Conservation (phyloP, 495 filamentous ascomycete genomes). For the Chaetomidium leptoderma region DNA sequence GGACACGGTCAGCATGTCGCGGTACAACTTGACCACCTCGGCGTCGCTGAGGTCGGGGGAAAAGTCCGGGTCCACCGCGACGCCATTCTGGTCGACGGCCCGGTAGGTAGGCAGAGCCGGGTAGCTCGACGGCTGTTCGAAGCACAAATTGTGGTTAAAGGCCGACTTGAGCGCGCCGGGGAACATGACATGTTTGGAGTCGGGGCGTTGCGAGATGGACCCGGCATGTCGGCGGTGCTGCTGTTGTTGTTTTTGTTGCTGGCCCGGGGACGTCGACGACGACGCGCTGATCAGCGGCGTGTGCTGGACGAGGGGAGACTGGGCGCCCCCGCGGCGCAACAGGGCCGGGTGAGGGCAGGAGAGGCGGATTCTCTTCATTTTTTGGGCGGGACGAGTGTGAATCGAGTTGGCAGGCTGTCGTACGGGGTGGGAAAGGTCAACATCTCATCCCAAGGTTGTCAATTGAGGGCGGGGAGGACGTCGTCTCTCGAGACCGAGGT, state of each 20-base stretch:
- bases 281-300: neutral
- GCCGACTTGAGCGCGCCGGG: constrained; percentile 93
- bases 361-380: constrained; percentile 25
- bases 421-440: neutral
- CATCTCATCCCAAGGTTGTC: neutral
- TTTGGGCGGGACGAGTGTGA: neutral
- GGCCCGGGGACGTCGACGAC: neutral
- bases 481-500: neutral
- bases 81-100: constrained; percentile 76
- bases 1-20: constrained; percentile 65
- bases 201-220: constrained; percentile 59
- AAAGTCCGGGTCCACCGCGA: constrained; percentile 65
- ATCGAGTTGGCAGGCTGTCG: neutral
- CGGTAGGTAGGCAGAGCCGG: constrained; percentile 82
- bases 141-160: constrained; percentile 74
- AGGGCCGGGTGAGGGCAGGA: constrained; percentile 11
- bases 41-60: constrained; percentile 62
- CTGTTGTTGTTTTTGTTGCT: neutral
- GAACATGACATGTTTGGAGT: constrained; percentile 73
- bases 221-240: constrained; percentile 27
- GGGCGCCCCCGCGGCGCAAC: constrained; percentile 1
- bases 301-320: constrained; percentile 2
- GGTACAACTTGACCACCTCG: constrained; percentile 61
- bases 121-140: constrained; percentile 63
- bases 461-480: neutral